Conservation (phyloP, 805 yeast genomes). For the Kazachstania bromeliacearum region DNA sequence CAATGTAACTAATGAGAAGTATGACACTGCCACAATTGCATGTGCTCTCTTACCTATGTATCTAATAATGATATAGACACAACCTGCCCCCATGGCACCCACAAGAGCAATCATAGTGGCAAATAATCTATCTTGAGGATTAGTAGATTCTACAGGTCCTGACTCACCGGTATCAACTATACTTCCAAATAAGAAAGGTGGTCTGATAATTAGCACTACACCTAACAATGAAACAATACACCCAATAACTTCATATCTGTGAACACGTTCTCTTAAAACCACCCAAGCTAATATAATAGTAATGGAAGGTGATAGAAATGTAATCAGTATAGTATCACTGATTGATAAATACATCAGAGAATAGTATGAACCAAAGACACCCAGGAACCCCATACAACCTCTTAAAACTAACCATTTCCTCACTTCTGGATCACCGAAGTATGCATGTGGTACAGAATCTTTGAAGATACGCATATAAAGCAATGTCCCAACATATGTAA, state of each 20-base stretch:
- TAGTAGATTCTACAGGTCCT: constrained; percentile 37
- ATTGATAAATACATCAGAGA: constrained; percentile 64
- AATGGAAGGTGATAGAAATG: constrained; percentile 68
- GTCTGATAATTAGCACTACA: constrained; percentile 74
- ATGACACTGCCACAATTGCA: constrained; percentile 69
- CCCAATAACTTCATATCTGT: constrained; percentile 58
- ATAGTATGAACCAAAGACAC: constrained; percentile 71
- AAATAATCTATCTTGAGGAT: constrained; percentile 44
- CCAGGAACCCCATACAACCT: constrained; percentile 68
- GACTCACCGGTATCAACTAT: neutral
- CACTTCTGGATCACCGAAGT: constrained; percentile 58
- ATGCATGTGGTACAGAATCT: constrained; percentile 42
- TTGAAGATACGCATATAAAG: constrained; percentile 43
- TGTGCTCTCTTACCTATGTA: constrained; percentile 72
- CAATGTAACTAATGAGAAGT: constrained; percentile 56
- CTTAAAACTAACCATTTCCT: constrained; percentile 48
- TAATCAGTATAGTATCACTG: constrained; percentile 73
- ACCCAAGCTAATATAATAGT: constrained; percentile 68
- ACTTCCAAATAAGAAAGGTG: constrained; percentile 63
- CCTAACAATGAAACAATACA: constrained; percentile 62
- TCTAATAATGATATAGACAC: constrained; percentile 61
- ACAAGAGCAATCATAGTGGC: constrained; percentile 56
- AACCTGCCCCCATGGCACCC: constrained; percentile 62
- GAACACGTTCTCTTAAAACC: constrained; percentile 55
- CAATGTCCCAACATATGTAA: constrained; percentile 55